Evolutionary conservation across 2,329 filamentous ascomycete genomes (phyloP), one percentile per base, ranked within the genome.

Genomic region (Orbilia quercus): DNA sequence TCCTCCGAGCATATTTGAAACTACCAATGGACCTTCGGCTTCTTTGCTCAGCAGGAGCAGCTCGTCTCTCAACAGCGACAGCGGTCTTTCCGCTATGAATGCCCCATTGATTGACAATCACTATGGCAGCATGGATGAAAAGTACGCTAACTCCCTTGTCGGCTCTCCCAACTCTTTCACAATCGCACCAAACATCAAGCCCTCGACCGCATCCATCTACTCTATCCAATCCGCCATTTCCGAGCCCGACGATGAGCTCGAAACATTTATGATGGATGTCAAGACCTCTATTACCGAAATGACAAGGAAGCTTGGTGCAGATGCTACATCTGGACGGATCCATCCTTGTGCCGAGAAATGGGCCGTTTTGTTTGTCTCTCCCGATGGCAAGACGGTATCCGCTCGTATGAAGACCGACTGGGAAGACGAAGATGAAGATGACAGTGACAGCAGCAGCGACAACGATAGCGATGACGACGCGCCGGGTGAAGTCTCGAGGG

Each of bases 331-430:
- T 54, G 90, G 90, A 20, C 84, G 86, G 12, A 89, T 88, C 62
- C 90, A 95, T 77, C 91, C 91, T 7, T 94, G 91, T 74, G 89
- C 89, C 0, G 92, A 96, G 80, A 85, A 89, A 64, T 96, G 92
- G 92, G 86, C 90, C 2, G 89, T 95, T 5, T 82, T 96, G 7
- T 94, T 93, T 77, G 87, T 96, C 64, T 90, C 90, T 0, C 82
- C 87, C 0, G 88, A 92, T 79, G 91, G 91, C 31, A 88, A 87
- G 77, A 84, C 84, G 57, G 82, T 96, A 42, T 89, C 88, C 6
- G 85, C 88, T 1, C 85, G 89, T 48, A 91, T 92, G 89, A 88
- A 84, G 38, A 91, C 90, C 80, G 91, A 88, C 72, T 85, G 85
- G 1, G 87, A 90, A 73, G 86, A 89, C 48, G 86, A 90, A 38